Percentiles rank a stretch among this genome's conserved stretches.
phyloP scores from a whole-genome alignment of 169 alveolate genomes.

The Theileria orientalis region DNA sequence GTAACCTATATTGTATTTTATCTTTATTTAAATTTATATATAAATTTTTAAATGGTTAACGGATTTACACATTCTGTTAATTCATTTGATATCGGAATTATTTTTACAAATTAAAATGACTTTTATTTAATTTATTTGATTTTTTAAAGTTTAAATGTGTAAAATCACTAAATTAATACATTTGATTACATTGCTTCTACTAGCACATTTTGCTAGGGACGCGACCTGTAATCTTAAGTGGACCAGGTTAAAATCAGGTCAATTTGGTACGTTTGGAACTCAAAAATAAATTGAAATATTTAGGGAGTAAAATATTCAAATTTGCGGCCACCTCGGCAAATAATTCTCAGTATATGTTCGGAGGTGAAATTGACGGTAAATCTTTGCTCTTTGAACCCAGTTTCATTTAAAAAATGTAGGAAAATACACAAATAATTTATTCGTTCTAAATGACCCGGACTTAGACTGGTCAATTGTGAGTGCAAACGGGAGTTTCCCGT shows the following conservation, averaged over 20 bases:
- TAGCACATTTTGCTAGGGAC: conserved; percentile 3
- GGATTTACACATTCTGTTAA: too few relatives aligned
- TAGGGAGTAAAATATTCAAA: conserved; percentile 1
- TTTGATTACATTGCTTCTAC: conserved; percentile 12
- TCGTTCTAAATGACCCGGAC: conserved; percentile 6
- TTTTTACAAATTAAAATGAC: background rate
- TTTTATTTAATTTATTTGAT: background rate
- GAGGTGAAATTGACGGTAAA: conserved; percentile 53
- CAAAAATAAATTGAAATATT: background rate
- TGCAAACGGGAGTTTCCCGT: conserved; percentile 34
- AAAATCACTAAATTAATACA: background rate
- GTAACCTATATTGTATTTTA: too few relatives aligned
- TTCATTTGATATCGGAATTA: too few relatives aligned
- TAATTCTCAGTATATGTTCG: conserved; percentile 29
- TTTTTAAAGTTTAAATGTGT: background rate
- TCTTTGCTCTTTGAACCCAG: background rate
- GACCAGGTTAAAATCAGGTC: conserved; percentile 22
- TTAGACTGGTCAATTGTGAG: conserved; percentile 24
- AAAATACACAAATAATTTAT: conserved; percentile 16
- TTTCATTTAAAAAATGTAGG: conserved; percentile 12
- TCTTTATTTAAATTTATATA: too few relatives aligned
- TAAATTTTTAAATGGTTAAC: too few relatives aligned
- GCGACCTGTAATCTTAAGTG: conserved; percentile 2
- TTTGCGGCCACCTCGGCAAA: conserved; percentile 36
- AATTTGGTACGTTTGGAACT: background rate